phyloP scores from a whole-genome alignment of 345 rosid species.

The Capsella bursapastoris region DNA sequence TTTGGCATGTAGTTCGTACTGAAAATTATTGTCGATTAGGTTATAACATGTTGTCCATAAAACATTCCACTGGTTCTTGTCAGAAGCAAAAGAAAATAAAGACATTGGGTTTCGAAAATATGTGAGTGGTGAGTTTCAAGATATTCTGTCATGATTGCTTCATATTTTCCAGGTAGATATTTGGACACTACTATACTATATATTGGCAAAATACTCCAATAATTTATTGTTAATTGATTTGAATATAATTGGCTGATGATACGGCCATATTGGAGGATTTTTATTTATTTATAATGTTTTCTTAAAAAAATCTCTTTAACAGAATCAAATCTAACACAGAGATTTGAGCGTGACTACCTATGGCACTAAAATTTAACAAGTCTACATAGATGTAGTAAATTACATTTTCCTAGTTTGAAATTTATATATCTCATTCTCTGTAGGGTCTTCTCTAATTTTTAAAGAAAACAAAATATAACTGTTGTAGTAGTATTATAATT shows the following conservation, averaged over 20 bases:
- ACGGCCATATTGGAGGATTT: conserved; percentile 26
- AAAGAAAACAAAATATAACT: background rate
- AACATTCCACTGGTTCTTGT: conserved; percentile 47
- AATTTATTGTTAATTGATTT: background rate
- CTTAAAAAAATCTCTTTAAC: conserved; percentile 11
- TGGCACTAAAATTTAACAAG: conserved; percentile 22
- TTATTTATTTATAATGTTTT: conserved; percentile 1
- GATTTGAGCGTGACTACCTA: conserved; percentile 41
- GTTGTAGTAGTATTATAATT: background rate
- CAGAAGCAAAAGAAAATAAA: conserved; percentile 18
- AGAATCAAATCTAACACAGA: conserved; percentile 44
- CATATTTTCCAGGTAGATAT: conserved; percentile 54
- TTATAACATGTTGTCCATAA: conserved; percentile 31
- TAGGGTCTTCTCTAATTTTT: conserved; percentile 27
- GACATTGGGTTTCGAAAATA: conserved; percentile 38
- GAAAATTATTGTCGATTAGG: conserved; percentile 40
- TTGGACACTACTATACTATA: conserved; percentile 7
- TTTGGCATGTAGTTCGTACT: background rate
- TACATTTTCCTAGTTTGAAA: conserved; percentile 26
- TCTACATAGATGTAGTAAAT: conserved; percentile 24
- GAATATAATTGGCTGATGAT: conserved; percentile 40
- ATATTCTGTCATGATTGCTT: conserved; percentile 64
- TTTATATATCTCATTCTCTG: conserved; percentile 6
- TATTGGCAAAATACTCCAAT: too few species aligned
- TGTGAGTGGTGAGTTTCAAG: conserved; percentile 53